These are phyloP conservation scores for Nemophila menziesii DNA, from an alignment of 257 asterid genomes.

Conservation along the genomic window DNA sequence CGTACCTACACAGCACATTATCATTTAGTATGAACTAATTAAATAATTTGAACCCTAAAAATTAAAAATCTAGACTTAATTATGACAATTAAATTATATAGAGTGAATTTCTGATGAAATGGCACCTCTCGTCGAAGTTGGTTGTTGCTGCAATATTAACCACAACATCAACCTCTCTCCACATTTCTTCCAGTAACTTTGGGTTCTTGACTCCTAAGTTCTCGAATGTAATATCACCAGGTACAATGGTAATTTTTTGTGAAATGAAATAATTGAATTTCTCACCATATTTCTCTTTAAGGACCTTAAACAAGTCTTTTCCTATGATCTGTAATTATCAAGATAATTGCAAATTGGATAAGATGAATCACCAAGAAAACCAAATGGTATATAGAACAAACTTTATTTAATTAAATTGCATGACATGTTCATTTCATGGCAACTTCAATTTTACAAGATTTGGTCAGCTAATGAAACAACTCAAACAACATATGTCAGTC, in stretches of 20 bases:
- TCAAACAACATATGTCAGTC: not conserved
- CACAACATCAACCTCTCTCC: constrained; percentile 28
- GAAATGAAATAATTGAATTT: constrained; percentile 14
- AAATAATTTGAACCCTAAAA: not conserved
- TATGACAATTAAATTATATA: not conserved
- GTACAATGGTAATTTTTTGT: constrained; percentile 20
- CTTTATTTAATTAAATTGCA: too few relatives aligned
- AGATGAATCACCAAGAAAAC: not conserved
- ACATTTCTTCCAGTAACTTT: constrained; percentile 18
- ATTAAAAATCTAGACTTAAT: not conserved
- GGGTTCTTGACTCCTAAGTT: constrained; percentile 28
- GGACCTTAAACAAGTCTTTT: constrained; percentile 31
- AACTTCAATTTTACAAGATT: not conserved
- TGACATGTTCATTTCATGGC: not conserved
- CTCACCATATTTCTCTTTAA: constrained; percentile 35
- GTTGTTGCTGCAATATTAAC: constrained; percentile 55
- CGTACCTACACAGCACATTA: constrained; percentile 5
- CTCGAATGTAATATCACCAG: constrained; percentile 37
- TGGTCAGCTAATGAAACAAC: not conserved
- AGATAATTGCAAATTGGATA: not conserved
- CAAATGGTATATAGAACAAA: not conserved
- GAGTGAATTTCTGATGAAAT: not conserved
- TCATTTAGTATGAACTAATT: not conserved
- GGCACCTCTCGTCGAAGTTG: constrained; percentile 47
- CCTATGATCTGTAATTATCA: constrained; percentile 23